These are phyloP conservation scores for Neurospora sp. DNA, from an alignment of 495 filamentous ascomycete genomes.

Conservation along the genomic window DNA sequence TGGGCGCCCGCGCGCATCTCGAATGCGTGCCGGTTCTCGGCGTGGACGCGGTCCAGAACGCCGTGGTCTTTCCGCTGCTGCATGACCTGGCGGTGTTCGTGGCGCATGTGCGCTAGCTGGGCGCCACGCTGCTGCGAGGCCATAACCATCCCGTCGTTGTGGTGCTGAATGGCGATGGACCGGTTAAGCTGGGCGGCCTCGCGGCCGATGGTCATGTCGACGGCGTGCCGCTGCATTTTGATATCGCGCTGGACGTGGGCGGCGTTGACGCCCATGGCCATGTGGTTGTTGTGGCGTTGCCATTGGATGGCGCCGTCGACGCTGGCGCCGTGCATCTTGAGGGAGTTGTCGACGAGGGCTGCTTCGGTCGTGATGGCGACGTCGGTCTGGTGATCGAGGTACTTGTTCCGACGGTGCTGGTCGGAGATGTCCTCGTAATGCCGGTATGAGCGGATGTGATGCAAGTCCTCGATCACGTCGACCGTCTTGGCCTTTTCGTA, in stretches of 20 bases:
- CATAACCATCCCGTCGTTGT: constrained; percentile 1
- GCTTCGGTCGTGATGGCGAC: constrained; percentile 7
- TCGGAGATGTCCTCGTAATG: constrained; percentile 10
- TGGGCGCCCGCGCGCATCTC: constrained; percentile 7
- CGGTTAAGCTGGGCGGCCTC: constrained; percentile 4
- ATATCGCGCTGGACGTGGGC: background rate
- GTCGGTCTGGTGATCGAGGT: constrained; percentile 11
- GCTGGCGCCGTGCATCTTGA: constrained; percentile 8
- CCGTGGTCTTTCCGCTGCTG: background rate
- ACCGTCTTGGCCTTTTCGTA: constrained; percentile 22
- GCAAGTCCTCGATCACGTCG: constrained; percentile 4
- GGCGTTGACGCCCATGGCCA: constrained; percentile 9
- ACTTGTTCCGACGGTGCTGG: constrained; percentile 8
- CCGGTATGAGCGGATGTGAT: constrained; percentile 7
- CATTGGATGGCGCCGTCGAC: constrained; percentile 8
- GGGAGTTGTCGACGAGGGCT: constrained; percentile 11
- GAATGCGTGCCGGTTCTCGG: background rate
- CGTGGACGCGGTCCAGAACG: background rate
- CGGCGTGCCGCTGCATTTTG: background rate
- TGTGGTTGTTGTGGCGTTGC: constrained; percentile 11
- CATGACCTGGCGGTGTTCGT: constrained; percentile 3
- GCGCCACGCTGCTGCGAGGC: constrained; percentile 6
- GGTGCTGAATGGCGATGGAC: constrained; percentile 2
- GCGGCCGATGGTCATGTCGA: background rate
- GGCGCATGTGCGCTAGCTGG: constrained; percentile 6